Base-by-base conservation (phyloP, 441 rosid genomes). In the Aquilaria agallochum region DNA sequence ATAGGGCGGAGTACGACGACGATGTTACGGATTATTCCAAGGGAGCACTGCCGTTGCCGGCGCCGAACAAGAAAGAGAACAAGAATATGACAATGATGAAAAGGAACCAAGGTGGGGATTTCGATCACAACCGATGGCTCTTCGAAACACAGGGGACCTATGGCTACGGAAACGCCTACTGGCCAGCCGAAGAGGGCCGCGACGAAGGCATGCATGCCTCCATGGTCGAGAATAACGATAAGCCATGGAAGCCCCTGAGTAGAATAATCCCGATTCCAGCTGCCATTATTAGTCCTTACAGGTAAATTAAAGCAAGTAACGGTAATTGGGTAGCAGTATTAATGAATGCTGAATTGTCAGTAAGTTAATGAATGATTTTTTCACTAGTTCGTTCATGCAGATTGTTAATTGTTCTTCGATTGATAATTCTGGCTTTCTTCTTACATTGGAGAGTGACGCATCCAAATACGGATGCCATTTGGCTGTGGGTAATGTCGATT, bases 191-290 rank as follows among this genome's bases (percentile, higher is more conserved):
- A 7, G 92, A 82, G 8, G 93, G 76, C 11, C 81, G 72, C 14
- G 87, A 79, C 9, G 87, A 83, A 8, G 85, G 88, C 51, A 44
- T 84, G 58, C 80, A 68, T 5, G 86, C 81, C 1, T 85, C 81
- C 15, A 70, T 80, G 70, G 40, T 83, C 27, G 97, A 94, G 40
- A 77, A 73, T 15, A 76, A 74, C 49, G 96, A 94, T 63, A 94
- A 94, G 69, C 97, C 97, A 2, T 94, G 98, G 96, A 79, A 80
- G 52, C 97, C 98, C 7, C 76, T 91, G 12, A 89, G 97, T 66
- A 84, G 95, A 40, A 81, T 33, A 42, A 55, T 84, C 31, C 78
- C 85, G 9, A 68, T 94, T 59, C 78, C 91, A 1, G 73, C 80
- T 1, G 81, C 77, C 55, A 72, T 94, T 46, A 69, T 94, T 68